Conservation (phyloP, 352 stramenopile genomes). For the Phytophthora sp. region DNA sequence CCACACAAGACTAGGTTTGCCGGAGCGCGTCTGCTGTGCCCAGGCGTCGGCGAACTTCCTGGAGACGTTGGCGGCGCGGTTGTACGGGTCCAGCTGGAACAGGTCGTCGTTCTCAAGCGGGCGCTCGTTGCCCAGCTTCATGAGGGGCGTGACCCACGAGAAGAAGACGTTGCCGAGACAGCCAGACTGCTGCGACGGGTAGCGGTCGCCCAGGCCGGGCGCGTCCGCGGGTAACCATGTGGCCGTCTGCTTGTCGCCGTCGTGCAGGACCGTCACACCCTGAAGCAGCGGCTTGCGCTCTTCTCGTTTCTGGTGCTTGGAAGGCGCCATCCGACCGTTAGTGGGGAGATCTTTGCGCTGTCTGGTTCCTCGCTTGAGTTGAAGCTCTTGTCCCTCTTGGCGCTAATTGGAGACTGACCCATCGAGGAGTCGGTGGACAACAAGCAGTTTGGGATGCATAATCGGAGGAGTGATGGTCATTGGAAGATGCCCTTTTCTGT, state of each 20-base stretch:
- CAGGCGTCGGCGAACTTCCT: conserved; percentile 56
- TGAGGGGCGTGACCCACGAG: conserved; percentile 88
- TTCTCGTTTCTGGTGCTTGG: conserved; percentile 30
- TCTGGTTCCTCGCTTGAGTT: too few relatives aligned
- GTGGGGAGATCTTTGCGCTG: too few relatives aligned
- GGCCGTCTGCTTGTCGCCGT: conserved; percentile 9
- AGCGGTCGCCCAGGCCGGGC: conserved; percentile 61
- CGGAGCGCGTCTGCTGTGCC: conserved; percentile 36
- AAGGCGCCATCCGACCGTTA: conserved; percentile 29
- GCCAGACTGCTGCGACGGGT: conserved; percentile 57
- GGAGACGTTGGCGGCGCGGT: conserved; percentile 61
- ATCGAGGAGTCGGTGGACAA: conserved; percentile 10
- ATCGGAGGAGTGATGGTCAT: conserved; percentile 15
- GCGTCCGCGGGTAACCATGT: conserved; percentile 33
- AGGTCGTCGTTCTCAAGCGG: conserved; percentile 85
- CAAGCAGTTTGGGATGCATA: conserved; percentile 5
- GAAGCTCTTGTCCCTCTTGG: conserved; percentile 13
- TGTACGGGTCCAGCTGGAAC: conserved; percentile 80
- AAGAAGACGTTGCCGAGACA: conserved; percentile 81
- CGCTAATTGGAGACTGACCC: conserved; percentile 26
- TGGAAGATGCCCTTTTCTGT: too few relatives aligned
- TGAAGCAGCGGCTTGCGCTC: conserved; percentile 42
- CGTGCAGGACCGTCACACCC: conserved; percentile 28
- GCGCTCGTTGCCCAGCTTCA: conserved; percentile 82
- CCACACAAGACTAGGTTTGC: conserved; percentile 59